A percentile compares a stretch with the other conserved stretches of the same genome.
These are phyloP conservation scores for Saccharomyces hybrid DNA, from an alignment of 1,139 yeast species.

Conservation along the genomic window DNA sequence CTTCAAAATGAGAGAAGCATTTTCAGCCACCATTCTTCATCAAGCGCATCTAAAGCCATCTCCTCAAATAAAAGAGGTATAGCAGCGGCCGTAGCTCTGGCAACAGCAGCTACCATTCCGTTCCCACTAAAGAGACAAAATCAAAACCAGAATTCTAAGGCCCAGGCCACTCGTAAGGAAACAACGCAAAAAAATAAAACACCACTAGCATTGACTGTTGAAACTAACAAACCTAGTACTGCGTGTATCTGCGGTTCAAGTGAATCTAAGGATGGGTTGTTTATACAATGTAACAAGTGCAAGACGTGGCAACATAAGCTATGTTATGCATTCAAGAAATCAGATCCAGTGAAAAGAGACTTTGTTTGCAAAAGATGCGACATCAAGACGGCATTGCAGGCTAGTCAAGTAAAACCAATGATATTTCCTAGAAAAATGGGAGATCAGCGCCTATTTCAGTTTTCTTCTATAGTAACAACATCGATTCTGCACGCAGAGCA, in stretches of 20 bases:
- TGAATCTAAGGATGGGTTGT: slow-evolving; percentile 73
- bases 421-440: slow-evolving; percentile 25
- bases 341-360: slow-evolving; percentile 73
- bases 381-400: slow-evolving; percentile 51
- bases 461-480: neutral
- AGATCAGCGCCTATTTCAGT: slow-evolving; percentile 7
- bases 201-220: slow-evolving; percentile 74
- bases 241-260: slow-evolving; percentile 67
- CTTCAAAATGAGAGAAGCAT: neutral
- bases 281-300: slow-evolving; percentile 87
- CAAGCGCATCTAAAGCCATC: neutral
- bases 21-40: neutral
- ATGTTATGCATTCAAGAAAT: slow-evolving; percentile 70
- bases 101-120: slow-evolving; percentile 26
- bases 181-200: slow-evolving; percentile 35
- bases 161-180: neutral
- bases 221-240: slow-evolving; percentile 36
- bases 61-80: slow-evolving; percentile 2
- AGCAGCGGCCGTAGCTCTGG: slow-evolving; percentile 27
- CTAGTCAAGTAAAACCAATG: slow-evolving; percentile 41
- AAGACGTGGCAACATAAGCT: slow-evolving; percentile 90
- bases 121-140: slow-evolving; percentile 15
- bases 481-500: neutral
- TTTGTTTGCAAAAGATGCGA: slow-evolving; percentile 71
- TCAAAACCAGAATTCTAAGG: slow-evolving; percentile 4